Evolutionary conservation across 2,329 filamentous ascomycete genomes (phyloP).

Genomic region (Diplodia sapinea): DNA sequence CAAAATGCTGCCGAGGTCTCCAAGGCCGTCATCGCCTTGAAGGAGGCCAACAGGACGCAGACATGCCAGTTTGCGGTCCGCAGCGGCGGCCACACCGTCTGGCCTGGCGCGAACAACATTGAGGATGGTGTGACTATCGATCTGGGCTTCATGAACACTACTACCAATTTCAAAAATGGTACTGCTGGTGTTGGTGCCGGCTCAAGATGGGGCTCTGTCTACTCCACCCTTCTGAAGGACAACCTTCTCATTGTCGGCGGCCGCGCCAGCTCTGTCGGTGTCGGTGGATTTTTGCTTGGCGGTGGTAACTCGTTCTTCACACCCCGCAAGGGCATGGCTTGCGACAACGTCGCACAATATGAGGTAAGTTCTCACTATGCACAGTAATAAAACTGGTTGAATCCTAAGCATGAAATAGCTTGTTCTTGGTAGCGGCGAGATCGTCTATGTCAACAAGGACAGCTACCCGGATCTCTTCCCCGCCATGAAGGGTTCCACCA

Average conservation of each 20-base stretch:
- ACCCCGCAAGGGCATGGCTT: conserved; percentile 21
- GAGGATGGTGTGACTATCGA: conserved; percentile 43
- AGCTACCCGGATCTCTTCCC: conserved; percentile 42
- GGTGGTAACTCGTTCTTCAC: conserved; percentile 33
- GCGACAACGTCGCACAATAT: conserved; percentile 20
- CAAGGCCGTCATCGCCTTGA: conserved; percentile 40
- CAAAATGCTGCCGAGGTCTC: conserved; percentile 40
- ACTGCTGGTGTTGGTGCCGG: conserved; percentile 35
- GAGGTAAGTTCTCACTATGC: not conserved
- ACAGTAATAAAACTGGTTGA: too few species aligned
- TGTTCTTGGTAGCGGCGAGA: conserved; percentile 17
- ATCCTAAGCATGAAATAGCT: not conserved
- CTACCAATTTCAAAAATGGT: conserved; percentile 32
- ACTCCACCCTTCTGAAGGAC: conserved; percentile 21
- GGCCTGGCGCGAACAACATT: conserved; percentile 38
- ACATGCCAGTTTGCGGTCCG: conserved; percentile 39
- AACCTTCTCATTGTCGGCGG: conserved; percentile 31
- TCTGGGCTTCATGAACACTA: conserved; percentile 37
- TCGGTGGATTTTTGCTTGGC: conserved; percentile 31
- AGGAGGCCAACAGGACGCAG: conserved; percentile 2
- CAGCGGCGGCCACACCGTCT: conserved; percentile 42
- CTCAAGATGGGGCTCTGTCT: conserved; percentile 33
- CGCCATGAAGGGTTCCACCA: conserved; percentile 46
- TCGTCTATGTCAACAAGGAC: conserved; percentile 21
- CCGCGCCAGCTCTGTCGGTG: conserved; percentile 32